Conservation (phyloP, 148 eudicot genomes). For the Nepenthes mirabilis region DNA sequence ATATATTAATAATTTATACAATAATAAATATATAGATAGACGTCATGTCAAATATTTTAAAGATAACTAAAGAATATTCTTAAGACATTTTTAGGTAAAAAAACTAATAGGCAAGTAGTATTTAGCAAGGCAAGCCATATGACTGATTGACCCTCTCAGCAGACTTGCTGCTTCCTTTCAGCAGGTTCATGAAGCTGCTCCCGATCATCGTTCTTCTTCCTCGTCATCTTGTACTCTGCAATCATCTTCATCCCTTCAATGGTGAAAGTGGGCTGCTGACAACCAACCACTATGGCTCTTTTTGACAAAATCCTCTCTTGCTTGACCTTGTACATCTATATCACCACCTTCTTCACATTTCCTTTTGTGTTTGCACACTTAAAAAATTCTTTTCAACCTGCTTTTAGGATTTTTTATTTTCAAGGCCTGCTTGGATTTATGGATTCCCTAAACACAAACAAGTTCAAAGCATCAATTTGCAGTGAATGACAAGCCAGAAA, state of each 20-base stretch:
- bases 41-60: too few relatives aligned
- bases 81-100: too few relatives aligned
- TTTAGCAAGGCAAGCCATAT: too few relatives aligned
- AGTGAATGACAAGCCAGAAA: too few relatives aligned
- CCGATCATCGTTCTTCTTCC: conserved; percentile 56
- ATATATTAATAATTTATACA: too few relatives aligned
- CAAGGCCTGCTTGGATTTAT: conserved; percentile 77
- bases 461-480: neutral
- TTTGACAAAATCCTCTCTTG: conserved; percentile 44
- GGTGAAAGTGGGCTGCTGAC: conserved; percentile 57
- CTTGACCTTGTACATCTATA: conserved; percentile 54
- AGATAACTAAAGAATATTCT: too few relatives aligned
- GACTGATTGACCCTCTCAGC: conserved; percentile 41
- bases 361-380: conserved; percentile 79
- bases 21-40: too few relatives aligned
- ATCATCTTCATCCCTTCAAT: conserved; percentile 71
- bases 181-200: conserved; percentile 77
- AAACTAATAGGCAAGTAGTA: too few relatives aligned
- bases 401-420: conserved; percentile 82
- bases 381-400: conserved; percentile 72
- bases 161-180: conserved; percentile 56
- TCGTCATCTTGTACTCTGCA: conserved; percentile 54
- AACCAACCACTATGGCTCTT: conserved; percentile 66
- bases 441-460: conserved; percentile 48
- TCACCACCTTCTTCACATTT: conserved; percentile 98